Base-by-base conservation (phyloP, 352 stramenopile species). In the Halophytophthora batemanensis region DNA sequence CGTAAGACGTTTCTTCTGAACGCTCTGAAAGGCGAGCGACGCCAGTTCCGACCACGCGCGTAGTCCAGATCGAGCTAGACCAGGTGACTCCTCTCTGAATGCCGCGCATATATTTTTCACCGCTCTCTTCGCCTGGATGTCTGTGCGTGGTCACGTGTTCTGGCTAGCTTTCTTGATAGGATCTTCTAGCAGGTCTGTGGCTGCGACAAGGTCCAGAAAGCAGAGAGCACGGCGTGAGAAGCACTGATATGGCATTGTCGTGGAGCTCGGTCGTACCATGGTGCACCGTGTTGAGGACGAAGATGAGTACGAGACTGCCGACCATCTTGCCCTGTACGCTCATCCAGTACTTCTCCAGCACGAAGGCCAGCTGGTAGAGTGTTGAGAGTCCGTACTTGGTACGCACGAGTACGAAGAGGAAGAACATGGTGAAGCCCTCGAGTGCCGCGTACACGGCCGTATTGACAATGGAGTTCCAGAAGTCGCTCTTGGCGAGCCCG, bases 341-440 rank as follows among this genome's bases (percentile, higher is more conserved):
- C 48, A 56, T 57, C 38, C 53, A 69, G 45, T 75, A 67, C 25
- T 57, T 70, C 45, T 72, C 59, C 28, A 72, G 52, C 34, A 69
- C 58, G 38, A 71, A 75, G 2, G 52, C 62, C 12, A 75, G 44
- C 44, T 64, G 48, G 29, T 66, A 52, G 25, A 71, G 45, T 18
- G 48, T 59, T 12, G 40, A 64, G 17, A 66, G 15, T 8, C 61
- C 61, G 48, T 66, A 74, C 40, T 69, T 68, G 12, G 21, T 22
- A 25, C 46, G 48, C 22, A 69, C 45, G 18, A 71, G 23, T 3
- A 36, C 25, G 25, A 52, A 53, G 33, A 71, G 31, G 19, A 60
- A 50, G 19, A 53, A n/a, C 25, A 71, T 36, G 6, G 45, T 63
- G 29, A 46, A 22, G 6, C 25, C 13, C 33, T 74, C 50, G 6